These are phyloP conservation scores for Candida dajiaensis DNA, from an alignment of 805 yeast genomes.

Conservation along the genomic window DNA sequence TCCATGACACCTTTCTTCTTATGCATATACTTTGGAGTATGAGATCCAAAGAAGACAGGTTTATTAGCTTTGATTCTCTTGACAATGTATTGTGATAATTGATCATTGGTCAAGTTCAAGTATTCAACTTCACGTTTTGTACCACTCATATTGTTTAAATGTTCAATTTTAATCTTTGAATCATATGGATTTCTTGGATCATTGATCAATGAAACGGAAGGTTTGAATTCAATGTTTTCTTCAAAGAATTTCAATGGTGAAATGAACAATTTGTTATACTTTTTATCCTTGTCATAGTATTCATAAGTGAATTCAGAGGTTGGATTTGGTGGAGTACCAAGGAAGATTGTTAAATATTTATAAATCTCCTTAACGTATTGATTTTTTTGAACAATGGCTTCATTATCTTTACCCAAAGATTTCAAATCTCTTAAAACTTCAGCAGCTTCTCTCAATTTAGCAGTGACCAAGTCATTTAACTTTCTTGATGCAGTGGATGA, in stretches of 20 bases:
- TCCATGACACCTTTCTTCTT: conserved; percentile 65
- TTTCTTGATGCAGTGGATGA: conserved; percentile 41
- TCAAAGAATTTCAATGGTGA: conserved; percentile 63
- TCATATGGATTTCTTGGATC: conserved; percentile 77
- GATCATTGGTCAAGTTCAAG: conserved; percentile 58
- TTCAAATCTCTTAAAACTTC: conserved; percentile 46
- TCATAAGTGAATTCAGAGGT: conserved; percentile 68
- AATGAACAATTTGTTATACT: conserved; percentile 39
- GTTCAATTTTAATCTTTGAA: conserved; percentile 60
- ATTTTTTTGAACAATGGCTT: conserved; percentile 29
- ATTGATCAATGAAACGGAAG: conserved; percentile 61
- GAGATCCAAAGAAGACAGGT: conserved; percentile 85
- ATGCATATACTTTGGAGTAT: conserved; percentile 75
- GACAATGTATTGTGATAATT: conserved; percentile 55
- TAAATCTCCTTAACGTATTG: conserved; percentile 57
- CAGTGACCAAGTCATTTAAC: conserved; percentile 58
- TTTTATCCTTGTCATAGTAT: conserved; percentile 63
- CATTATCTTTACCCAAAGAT: conserved; percentile 9
- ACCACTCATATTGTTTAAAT: conserved; percentile 66
- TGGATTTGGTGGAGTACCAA: conserved; percentile 79
- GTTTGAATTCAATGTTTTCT: conserved; percentile 43
- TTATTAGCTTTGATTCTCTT: conserved; percentile 65
- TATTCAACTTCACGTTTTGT: conserved; percentile 61
- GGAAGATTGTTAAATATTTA: conserved; percentile 56
- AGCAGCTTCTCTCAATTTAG: conserved; percentile 75